A percentile compares a stretch with the other conserved stretches of the same genome.
These are phyloP conservation scores for Phytophthora sp. DNA, from an alignment of 352 stramenopile species.

Conservation along the genomic window DNA sequence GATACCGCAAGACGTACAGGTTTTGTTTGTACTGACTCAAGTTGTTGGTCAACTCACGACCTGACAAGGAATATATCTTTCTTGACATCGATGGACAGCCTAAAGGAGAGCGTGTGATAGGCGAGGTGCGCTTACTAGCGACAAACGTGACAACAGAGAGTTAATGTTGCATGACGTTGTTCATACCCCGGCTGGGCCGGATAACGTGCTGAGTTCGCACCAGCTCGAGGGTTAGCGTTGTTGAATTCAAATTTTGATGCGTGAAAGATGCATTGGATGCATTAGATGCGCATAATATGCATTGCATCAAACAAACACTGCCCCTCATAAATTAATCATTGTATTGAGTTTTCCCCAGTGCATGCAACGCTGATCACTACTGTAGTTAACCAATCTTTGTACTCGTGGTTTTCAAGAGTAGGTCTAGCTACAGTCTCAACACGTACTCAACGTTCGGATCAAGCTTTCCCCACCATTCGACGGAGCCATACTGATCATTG, in stretches of 20 bases:
- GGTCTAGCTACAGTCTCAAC: slow-evolving; percentile 1
- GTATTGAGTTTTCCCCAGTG: background rate
- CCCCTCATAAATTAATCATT: slow-evolving; percentile 8
- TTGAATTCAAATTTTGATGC: background rate
- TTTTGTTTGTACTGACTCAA: background rate
- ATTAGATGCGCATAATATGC: slow-evolving; percentile 5
- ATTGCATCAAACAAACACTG: slow-evolving; percentile 2
- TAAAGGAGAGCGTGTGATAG: background rate
- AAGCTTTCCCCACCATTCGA: slow-evolving; percentile 8
- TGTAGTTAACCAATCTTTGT: background rate
- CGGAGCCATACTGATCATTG: background rate
- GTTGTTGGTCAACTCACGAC: background rate
- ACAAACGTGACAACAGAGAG: background rate
- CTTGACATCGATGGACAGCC: background rate
- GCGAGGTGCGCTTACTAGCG: background rate
- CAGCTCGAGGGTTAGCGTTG: background rate
- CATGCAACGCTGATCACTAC: background rate
- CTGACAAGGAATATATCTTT: background rate
- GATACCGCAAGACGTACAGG: background rate
- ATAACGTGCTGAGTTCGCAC: background rate
- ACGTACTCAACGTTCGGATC: background rate
- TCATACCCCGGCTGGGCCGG: background rate
- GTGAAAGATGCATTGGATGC: background rate
- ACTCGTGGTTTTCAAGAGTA: background rate
- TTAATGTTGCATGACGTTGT: background rate